Evolutionary conservation across 768 basidiomycete genomes (phyloP).

Genomic region (Boletus coccyginus): DNA sequence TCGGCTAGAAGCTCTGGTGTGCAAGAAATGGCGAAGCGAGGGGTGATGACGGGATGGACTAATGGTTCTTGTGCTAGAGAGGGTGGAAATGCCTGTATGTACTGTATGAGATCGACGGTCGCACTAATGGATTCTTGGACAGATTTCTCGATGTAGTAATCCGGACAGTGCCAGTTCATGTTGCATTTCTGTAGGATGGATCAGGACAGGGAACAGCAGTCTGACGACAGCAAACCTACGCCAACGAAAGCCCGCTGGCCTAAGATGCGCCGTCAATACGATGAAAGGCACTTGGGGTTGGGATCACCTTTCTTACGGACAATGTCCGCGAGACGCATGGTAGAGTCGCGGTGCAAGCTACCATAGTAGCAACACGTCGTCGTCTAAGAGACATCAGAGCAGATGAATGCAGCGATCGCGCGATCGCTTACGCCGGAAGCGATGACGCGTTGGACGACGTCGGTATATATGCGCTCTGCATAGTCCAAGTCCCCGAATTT

Average conservation of each 20-base stretch:
- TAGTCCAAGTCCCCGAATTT: conserved; percentile 69
- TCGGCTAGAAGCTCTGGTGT: conserved; percentile 60
- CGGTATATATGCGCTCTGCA: conserved; percentile 64
- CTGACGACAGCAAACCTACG: conserved; percentile 42
- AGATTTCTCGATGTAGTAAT: conserved; percentile 68
- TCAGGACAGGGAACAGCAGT: conserved; percentile 1
- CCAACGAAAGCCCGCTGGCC: conserved; percentile 87
- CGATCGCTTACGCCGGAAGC: conserved; percentile 64
- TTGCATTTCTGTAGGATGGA: conserved; percentile 31
- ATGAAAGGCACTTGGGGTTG: not conserved
- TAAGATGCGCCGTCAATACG: conserved; percentile 20
- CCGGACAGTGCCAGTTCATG: conserved; percentile 61
- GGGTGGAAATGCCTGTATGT: conserved; percentile 60
- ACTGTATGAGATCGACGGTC: conserved; percentile 61
- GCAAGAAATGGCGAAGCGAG: conserved; percentile 95
- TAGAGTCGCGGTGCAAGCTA: conserved; percentile 75
- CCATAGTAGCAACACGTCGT: conserved; percentile 95
- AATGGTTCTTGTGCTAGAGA: conserved; percentile 45
- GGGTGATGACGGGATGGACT: conserved; percentile 89
- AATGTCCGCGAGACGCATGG: conserved; percentile 78
- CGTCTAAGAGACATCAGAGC: conserved; percentile 44
- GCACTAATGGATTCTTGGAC: conserved; percentile 53
- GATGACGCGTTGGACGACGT: conserved; percentile 69
- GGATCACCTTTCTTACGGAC: conserved; percentile 55
- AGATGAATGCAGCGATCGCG: not conserved